These are phyloP conservation scores for Epichloe hybrida DNA, from an alignment of 2,329 filamentous ascomycete species.

Conservation along the genomic window DNA sequence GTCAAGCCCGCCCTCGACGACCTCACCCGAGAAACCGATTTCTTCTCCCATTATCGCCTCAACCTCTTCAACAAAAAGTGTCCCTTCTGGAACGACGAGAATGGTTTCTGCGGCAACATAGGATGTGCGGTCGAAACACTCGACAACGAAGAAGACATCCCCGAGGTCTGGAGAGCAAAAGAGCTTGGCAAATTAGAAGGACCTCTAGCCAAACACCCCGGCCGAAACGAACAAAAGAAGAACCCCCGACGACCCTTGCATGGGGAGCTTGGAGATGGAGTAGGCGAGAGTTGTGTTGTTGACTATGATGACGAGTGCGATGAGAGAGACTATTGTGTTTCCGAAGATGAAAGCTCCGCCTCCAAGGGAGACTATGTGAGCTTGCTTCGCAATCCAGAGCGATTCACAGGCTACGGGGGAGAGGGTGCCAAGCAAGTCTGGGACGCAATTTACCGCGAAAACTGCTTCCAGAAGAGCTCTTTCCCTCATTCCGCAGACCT, in stretches of 20 bases:
- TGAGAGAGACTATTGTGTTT: constrained; percentile 90
- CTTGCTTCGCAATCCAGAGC: constrained; percentile 81
- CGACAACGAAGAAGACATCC: constrained; percentile 90
- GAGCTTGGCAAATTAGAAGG: constrained; percentile 88
- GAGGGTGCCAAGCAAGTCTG: constrained; percentile 79
- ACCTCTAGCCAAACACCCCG: constrained; percentile 79
- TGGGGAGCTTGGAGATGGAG: constrained; percentile 69
- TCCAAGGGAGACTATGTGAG: constrained; percentile 95
- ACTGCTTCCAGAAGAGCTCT: constrained; percentile 70
- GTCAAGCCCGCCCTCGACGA: constrained; percentile 67
- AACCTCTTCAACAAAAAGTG: constrained; percentile 92
- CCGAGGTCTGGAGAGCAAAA: constrained; percentile 78
- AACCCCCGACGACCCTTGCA: constrained; percentile 61
- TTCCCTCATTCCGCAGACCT: constrained; percentile 46
- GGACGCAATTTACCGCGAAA: constrained; percentile 94
- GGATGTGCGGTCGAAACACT: constrained; percentile 91
- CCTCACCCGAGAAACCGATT: constrained; percentile 79
- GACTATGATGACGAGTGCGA: constrained; percentile 97
- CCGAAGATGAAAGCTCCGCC: constrained; percentile 77
- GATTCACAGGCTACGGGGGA: constrained; percentile 90
- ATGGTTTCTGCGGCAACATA: constrained; percentile 91
- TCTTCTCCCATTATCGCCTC: constrained; percentile 93
- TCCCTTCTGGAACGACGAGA: constrained; percentile 90
- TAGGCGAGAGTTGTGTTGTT: constrained; percentile 90
- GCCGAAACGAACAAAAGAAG: constrained; percentile 57